phyloP scores from a whole-genome alignment of 2,329 filamentous ascomycete genomes.

The Fusarium nygamai region DNA sequence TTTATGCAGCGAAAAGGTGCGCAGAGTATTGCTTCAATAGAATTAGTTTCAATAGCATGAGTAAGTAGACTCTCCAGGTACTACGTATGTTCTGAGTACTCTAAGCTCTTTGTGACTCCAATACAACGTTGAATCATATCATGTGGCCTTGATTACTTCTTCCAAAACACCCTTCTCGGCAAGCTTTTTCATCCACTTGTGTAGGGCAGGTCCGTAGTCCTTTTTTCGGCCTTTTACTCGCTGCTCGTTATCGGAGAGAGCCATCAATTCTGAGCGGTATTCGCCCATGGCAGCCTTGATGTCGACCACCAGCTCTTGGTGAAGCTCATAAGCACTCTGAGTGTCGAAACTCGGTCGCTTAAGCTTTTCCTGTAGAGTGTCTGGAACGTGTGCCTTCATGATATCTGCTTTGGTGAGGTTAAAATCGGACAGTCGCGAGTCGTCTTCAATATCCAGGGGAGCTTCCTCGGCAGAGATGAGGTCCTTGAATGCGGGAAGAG shows the following conservation, averaged over 20 bases:
- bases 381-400: conserved; percentile 29
- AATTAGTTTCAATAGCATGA: conserved; percentile 13
- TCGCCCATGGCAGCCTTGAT: conserved; percentile 55
- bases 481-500: conserved; percentile 30
- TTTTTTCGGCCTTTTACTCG: conserved; percentile 66
- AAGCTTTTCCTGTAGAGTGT: conserved; percentile 23
- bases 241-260: conserved; percentile 59
- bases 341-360: conserved; percentile 8
- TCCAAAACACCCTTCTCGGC: conserved; percentile 72
- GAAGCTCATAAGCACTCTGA: conserved; percentile 48
- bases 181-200: conserved; percentile 74
- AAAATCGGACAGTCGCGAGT: conserved; percentile 45
- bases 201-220: conserved; percentile 76
- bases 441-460: conserved; percentile 37
- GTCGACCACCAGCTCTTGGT: conserved; percentile 52
- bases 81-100: neutral
- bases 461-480: conserved; percentile 36
- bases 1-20: neutral
- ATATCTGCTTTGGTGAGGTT: conserved; percentile 43
- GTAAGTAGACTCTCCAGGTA: neutral
- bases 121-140: neutral
- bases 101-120: neutral
- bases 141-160: conserved; percentile 47
- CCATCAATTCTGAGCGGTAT: conserved; percentile 60
- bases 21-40: neutral